A percentile compares a stretch with the other conserved stretches of the same genome.
phyloP scores from a whole-genome alignment of 306 rosid species.

The Bauhinia variegata region DNA sequence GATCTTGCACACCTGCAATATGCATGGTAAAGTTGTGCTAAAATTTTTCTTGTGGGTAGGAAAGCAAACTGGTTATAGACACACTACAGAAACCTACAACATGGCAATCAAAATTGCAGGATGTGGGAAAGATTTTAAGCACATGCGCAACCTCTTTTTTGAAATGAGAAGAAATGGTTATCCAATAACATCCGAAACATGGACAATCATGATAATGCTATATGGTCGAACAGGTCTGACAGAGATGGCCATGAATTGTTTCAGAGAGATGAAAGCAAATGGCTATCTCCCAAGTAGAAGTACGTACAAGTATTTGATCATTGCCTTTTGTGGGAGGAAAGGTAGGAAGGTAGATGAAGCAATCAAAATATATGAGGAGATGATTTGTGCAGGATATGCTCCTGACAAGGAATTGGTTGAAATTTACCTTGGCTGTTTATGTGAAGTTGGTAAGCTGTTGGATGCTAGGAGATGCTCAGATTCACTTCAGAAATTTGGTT shows the following conservation, averaged over 20 bases:
- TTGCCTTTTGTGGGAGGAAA: conserved; percentile 69
- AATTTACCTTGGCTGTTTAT: conserved; percentile 72
- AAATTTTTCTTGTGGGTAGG: conserved; percentile 81
- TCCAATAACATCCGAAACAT: conserved; percentile 71
- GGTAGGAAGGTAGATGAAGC: conserved; percentile 86
- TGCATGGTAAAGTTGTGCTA: conserved; percentile 55
- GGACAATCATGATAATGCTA: conserved; percentile 92
- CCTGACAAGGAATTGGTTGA: conserved; percentile 83
- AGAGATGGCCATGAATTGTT: conserved; percentile 65
- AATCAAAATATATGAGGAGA: conserved; percentile 53
- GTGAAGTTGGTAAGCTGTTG: conserved; percentile 60
- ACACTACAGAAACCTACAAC: conserved; percentile 76
- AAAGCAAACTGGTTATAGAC: conserved; percentile 61
- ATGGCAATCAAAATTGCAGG: conserved; percentile 89
- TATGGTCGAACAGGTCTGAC: conserved; percentile 90
- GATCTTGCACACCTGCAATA: conserved; percentile 52
- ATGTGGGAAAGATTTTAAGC: conserved; percentile 80
- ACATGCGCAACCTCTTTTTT: conserved; percentile 77
- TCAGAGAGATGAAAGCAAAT: conserved; percentile 70
- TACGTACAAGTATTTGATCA: conserved; percentile 80
- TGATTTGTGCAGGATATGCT: conserved; percentile 54
- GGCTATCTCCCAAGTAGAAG: conserved; percentile 61
- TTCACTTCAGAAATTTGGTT: conserved; percentile 60
- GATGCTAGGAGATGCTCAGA: conserved; percentile 70
- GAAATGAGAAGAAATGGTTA: conserved; percentile 79